Conservation (phyloP, 768 basidiomycete genomes). For the Suillus decipiens region DNA sequence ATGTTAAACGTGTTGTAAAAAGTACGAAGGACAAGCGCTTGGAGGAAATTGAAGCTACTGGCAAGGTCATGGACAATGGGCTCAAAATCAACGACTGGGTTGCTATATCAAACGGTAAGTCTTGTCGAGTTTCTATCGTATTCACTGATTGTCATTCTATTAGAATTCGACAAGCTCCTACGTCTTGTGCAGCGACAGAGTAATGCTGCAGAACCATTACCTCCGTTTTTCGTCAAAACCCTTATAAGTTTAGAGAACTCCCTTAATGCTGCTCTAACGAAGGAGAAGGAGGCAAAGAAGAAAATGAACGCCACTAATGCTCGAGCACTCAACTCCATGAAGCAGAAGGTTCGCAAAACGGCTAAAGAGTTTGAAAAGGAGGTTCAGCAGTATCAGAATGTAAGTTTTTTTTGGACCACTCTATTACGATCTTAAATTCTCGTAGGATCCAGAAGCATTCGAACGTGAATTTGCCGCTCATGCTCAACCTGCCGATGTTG, state of each 20-base stretch:
- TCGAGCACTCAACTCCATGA: constrained; percentile 95
- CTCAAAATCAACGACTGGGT: constrained; percentile 98
- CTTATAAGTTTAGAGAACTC: constrained; percentile 75
- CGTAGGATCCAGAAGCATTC: constrained; percentile 86
- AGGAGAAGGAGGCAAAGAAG: constrained; percentile 91
- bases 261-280: constrained; percentile 68
- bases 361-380: constrained; percentile 86
- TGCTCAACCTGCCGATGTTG: constrained; percentile 47
- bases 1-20: constrained; percentile 66
- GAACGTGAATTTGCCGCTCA: constrained; percentile 69
- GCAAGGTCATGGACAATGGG: constrained; percentile 91
- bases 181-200: constrained; percentile 89
- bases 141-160: constrained; percentile 13
- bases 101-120: constrained; percentile 81
- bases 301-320: constrained; percentile 96
- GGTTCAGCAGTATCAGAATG: constrained; percentile 77
- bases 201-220: constrained; percentile 82
- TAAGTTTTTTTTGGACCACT: constrained; percentile 35
- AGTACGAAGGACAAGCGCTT: constrained; percentile 91
- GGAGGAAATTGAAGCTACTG: constrained; percentile 93
- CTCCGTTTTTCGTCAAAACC: constrained; percentile 82
- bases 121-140: not conserved
- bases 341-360: constrained; percentile 94
- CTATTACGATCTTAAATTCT: constrained; percentile 5
- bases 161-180: constrained; percentile 95